A percentile compares a stretch with the other conserved stretches of the same genome.
These are phyloP conservation scores for Globisporangium carolinianum DNA, from an alignment of 352 stramenopile genomes.

Conservation along the genomic window DNA sequence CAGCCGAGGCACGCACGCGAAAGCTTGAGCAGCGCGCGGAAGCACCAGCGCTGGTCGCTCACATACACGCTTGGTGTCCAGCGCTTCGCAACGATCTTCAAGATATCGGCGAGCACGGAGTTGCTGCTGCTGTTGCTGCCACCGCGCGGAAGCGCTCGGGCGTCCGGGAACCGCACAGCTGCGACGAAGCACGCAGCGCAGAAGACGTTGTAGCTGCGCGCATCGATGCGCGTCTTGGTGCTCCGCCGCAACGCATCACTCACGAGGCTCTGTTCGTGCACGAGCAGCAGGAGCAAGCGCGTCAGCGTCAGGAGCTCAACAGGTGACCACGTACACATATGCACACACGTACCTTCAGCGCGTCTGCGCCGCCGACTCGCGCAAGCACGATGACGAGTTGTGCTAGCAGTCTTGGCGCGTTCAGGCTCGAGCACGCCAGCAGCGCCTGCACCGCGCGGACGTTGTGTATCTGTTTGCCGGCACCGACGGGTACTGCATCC, in stretches of 20 bases:
- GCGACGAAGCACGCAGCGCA: conserved; percentile 38
- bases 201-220: conserved; percentile 31
- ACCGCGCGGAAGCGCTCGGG: background rate
- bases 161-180: conserved; percentile 6
- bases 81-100: conserved; percentile 3
- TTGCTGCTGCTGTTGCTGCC: background rate
- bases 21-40: conserved; percentile 11
- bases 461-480: conserved; percentile 10
- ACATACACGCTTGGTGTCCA: background rate
- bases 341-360: conserved; percentile 31
- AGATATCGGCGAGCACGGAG: background rate
- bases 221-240: conserved; percentile 9
- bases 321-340: background rate
- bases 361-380: conserved; percentile 23
- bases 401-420: conserved; percentile 16
- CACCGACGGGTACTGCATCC: conserved; percentile 13
- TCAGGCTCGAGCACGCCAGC: conserved; percentile 18
- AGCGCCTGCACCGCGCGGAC: conserved; percentile 28
- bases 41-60: conserved; percentile 4
- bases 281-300: background rate
- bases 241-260: conserved; percentile 16
- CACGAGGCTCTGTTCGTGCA: conserved; percentile 13
- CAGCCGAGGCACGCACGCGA: conserved; percentile 11
- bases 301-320: background rate
- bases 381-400: conserved; percentile 31